Evolutionary conservation across 1,139 yeast species (phyloP), one percentile per base, ranked within the genome.

Genomic region (Blastobotrys niveus): DNA sequence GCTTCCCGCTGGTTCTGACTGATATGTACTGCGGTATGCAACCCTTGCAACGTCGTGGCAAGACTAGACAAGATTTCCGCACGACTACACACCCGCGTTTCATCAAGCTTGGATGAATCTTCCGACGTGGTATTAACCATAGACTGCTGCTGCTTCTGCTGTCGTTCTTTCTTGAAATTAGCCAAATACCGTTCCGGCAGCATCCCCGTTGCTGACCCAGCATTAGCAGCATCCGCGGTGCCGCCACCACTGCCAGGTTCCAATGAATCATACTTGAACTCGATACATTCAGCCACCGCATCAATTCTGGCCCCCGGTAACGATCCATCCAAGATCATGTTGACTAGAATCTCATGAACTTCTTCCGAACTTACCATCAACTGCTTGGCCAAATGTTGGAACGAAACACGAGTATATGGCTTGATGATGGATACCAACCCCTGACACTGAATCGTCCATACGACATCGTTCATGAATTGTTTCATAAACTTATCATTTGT

Each of bases 251-350:
- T 12, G 6, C 40, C 14, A 2, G 31, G 30, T 2, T 17, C 26
- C 24, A 33, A n/a, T 14, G 37, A 38, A 34, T 38, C 42, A 18
- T 34, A 31, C 40, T 29, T 34, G 34, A 51, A 40, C 30, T 50
- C 52, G 10, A 52, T 38, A 20, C 34, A 40, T 21, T 47, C 40
- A 21, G 27, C 45, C n/a, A 47, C 42, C 31, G 46, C 30, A 56
- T 81, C 80, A 10, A 81, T 58, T 39, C 68, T 68, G 9, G 73
- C 66, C 34, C 66, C 59, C 3, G 64, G 57, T 7, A 79, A 53
- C 46, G 67, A 64, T 2, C 79, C 80, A 26, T 67, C 66, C 34
- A 70, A 66, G 21, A 74, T 72, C 40, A 80, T 59, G 45, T 64
- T 68, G 3, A 72, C 54, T n/a, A 69, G 49, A 6, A 73, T 59